Evolutionary conservation across 2,329 filamentous ascomycete species (phyloP), one percentile per base, ranked within the genome.

Genomic region (Dothistroma septosporum): DNA sequence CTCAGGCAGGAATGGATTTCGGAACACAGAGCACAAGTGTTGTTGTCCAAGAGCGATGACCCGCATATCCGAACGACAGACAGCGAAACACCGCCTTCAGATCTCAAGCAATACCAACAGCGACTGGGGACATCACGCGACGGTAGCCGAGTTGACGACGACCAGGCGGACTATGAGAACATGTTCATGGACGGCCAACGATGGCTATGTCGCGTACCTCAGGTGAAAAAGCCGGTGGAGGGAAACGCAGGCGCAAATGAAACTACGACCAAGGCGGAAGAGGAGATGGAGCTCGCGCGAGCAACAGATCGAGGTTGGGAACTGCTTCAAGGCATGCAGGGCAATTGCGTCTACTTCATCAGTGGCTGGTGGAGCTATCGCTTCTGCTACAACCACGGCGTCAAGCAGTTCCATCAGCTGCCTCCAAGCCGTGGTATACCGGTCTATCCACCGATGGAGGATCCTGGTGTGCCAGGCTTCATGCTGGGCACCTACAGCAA

Each of bases 361-460:
- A 89, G 87, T 0, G 92, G 92, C 0, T 97, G 92, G 92, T 97
- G 92, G 92, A 94, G 89, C 72, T 97, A 97, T 76, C 89, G 88
- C 68, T 96, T 96, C 75, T 97, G 92, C 80, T 94, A 96, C 77
- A 90, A 90, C 72, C 83, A 87, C 63, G 86, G 93, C 64, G 87
- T 97, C 63, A 89, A 90, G 70, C 92, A 97, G 76, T 97, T 95
- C 76, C 92, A 97, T 74, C 91, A 91, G 49, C 78, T 93, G 61
- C 84, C 91, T 0, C 85, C 86, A 1, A 82, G 85, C 49, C 86
- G 87, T 61, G 87, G 87, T 2, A 84, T 89, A 11, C 83, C 85
- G 1, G 76, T 80, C 31, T 87, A 85, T 66, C 88, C 90, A 24
- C 92, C 92, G 0, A 82, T 87, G 50, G 87, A 90, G 69, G 92